Base-by-base conservation (phyloP, 2,329 filamentous ascomycete species). In the Exophiala calicioides region DNA sequence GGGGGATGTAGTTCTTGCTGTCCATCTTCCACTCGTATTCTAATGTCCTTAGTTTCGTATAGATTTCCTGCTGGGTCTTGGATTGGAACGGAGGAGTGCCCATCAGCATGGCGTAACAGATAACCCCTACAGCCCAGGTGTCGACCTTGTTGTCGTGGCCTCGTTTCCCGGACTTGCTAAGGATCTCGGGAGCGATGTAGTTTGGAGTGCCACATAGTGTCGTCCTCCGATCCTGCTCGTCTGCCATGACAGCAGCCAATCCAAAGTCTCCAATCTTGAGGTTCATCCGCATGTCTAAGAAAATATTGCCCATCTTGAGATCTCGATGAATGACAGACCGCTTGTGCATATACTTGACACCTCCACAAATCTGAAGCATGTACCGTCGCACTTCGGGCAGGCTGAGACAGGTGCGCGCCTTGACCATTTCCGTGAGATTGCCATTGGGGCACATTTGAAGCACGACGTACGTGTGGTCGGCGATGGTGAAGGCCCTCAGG, bases 251-350 rank as follows among this genome's bases (percentile, higher is more conserved):
- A 20, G 94, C 93, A 21, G 93, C 93, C 44, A 98, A 77, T 3
- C 93, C 93, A 70, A 98, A 98, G 67, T 98, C 93, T 33, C 93
- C 93, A 60, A 98, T 89, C 67, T 98, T 98, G 60, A 95, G 85
- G 62, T 98, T 95, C 91, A 98, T 96, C 58, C 90, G 78, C 43
- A 82, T 81, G 66, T 98, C 93, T 41, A 98, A 77, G 62, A 98
- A 98, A 58, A 98, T 85, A 66, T 98, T 98, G 37, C 93, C 94
- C 76, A 96, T 97, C 71, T 98, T 98, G 59, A 98, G 71, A 68
- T 98, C 93, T 38, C 93, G 83, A 68, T 98, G 93, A 38, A 97
- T 95, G 53, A 98, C 94, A 56, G 91, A 93, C 65, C 94, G 87
- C 62, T 84, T 84, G 68, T 98, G 94, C 75, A 98, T 87, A 65